phyloP scores from a whole-genome alignment of 2,329 filamentous ascomycete genomes.

The Gnomoniopsis smithogilvyi region DNA sequence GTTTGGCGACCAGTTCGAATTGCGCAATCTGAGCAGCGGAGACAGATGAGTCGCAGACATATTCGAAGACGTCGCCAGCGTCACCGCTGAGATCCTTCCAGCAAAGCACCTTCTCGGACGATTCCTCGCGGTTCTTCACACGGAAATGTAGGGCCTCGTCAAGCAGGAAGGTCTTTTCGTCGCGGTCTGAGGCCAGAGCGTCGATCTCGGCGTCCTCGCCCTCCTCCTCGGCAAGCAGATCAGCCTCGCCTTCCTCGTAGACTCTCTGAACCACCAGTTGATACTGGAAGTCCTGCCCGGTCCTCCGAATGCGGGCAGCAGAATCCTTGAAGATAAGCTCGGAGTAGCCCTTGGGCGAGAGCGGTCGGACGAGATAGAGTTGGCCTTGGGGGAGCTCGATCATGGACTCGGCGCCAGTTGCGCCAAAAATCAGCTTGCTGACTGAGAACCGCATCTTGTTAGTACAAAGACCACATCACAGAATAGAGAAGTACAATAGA shows the following conservation, averaged over 20 bases:
- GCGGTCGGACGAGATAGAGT: conserved; percentile 92
- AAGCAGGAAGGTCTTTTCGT: conserved; percentile 97
- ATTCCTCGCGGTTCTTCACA: conserved; percentile 74
- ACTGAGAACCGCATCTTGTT: conserved; percentile 47
- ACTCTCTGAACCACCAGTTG: conserved; percentile 94
- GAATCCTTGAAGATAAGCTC: conserved; percentile 99
- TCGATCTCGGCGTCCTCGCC: conserved; percentile 77
- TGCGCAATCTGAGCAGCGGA: conserved; percentile 68
- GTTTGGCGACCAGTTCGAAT: conserved; percentile 78
- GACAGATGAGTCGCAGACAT: conserved; percentile 81
- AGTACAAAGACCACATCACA: not conserved
- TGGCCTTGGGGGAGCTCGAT: conserved; percentile 95
- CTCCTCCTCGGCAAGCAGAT: conserved; percentile 84
- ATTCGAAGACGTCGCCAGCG: conserved; percentile 93
- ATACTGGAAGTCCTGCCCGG: conserved; percentile 93
- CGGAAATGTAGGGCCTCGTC: conserved; percentile 88
- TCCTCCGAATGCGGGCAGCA: conserved; percentile 85
- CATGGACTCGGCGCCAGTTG: conserved; percentile 81
- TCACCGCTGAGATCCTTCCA: conserved; percentile 96
- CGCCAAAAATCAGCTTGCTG: conserved; percentile 89
- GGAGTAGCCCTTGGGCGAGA: conserved; percentile 95
- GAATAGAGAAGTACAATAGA: not conserved
- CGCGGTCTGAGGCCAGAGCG: conserved; percentile 73
- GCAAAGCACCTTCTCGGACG: conserved; percentile 75
- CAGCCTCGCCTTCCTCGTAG: conserved; percentile 96